phyloP scores from a whole-genome alignment of 768 basidiomycete species.

The Mycena latifolia region DNA sequence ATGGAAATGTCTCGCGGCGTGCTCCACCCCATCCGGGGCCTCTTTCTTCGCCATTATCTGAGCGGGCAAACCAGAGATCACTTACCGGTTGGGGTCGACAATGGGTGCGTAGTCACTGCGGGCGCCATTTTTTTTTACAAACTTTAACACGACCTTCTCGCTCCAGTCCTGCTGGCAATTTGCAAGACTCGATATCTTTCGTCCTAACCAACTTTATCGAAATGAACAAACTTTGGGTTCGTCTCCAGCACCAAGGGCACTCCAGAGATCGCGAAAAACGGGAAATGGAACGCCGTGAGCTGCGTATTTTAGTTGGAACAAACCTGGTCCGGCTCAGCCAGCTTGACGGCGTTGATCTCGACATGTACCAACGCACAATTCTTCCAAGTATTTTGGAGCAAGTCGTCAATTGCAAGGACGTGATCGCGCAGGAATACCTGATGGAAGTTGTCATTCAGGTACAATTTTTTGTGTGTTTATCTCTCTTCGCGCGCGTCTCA shows the following conservation, averaged over 20 bases:
- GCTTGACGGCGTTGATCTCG: slow-evolving; percentile 95
- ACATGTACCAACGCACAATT: slow-evolving; percentile 88
- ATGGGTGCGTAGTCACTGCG: slow-evolving; percentile 70
- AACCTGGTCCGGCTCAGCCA: slow-evolving; percentile 97
- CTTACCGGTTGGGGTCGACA: slow-evolving; percentile 87
- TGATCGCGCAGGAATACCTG: slow-evolving; percentile 98
- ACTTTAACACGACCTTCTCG: slow-evolving; percentile 3
- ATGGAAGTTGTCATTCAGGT: slow-evolving; percentile 99
- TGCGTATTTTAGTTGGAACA: slow-evolving; percentile 97
- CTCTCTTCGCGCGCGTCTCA: background rate
- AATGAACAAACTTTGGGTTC: slow-evolving; percentile 99
- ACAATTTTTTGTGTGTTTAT: slow-evolving; percentile 33
- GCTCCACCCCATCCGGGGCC: slow-evolving; percentile 94
- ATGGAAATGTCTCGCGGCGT: slow-evolving; percentile 99
- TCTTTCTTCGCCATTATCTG: slow-evolving; percentile 96
- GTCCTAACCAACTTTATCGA: slow-evolving; percentile 99
- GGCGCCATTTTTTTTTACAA: background rate
- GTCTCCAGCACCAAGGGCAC: slow-evolving; percentile 97
- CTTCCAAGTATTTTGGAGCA: slow-evolving; percentile 96
- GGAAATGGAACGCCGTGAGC: slow-evolving; percentile 94
- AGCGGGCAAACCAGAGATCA: slow-evolving; percentile 97
- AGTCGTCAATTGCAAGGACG: slow-evolving; percentile 98
- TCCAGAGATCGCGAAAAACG: slow-evolving; percentile 98
- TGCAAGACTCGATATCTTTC: slow-evolving; percentile 96
- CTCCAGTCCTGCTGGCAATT: slow-evolving; percentile 85